These are phyloP conservation scores for Suillus decipiens DNA, from an alignment of 768 basidiomycete species.

Conservation along the genomic window DNA sequence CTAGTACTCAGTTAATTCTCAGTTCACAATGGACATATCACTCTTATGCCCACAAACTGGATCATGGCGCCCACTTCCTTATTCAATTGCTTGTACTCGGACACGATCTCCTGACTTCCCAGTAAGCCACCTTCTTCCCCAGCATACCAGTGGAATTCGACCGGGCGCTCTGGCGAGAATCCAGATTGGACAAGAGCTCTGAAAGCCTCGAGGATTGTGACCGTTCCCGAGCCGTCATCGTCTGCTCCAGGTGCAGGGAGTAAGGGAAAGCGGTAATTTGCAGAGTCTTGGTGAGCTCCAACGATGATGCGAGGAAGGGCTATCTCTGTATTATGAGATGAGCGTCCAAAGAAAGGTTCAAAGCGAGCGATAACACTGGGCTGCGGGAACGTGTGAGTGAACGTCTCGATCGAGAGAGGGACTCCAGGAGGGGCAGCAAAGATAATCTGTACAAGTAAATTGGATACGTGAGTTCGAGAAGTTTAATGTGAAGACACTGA, in stretches of 20 bases:
- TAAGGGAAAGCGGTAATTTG: conserved; percentile 40
- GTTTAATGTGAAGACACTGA: background rate
- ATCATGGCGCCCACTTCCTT: conserved; percentile 52
- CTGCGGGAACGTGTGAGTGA: conserved; percentile 24
- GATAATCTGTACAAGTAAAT: conserved; percentile 10
- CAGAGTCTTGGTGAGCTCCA: conserved; percentile 46
- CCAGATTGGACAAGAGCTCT: conserved; percentile 67
- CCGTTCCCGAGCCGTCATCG: conserved; percentile 63
- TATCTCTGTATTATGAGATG: conserved; percentile 10
- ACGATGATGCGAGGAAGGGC: conserved; percentile 36
- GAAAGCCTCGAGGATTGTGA: conserved; percentile 79
- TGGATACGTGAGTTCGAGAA: background rate
- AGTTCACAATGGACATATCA: conserved; percentile 14
- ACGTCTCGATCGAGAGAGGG: conserved; percentile 23
- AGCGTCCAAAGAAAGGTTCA: conserved; percentile 17
- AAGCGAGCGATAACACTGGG: conserved; percentile 28
- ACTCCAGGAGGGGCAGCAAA: conserved; percentile 17
- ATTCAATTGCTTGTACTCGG: conserved; percentile 46
- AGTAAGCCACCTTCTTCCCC: conserved; percentile 52
- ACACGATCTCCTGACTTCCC: conserved; percentile 50
- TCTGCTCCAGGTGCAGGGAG: conserved; percentile 52
- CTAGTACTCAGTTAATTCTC: conserved; percentile 34
- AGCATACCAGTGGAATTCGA: conserved; percentile 88
- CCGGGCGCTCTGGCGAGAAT: conserved; percentile 62
- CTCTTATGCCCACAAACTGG: conserved; percentile 42